Base-by-base conservation (phyloP, 2,329 filamentous ascomycete genomes). In the Fusarium sp. region DNA sequence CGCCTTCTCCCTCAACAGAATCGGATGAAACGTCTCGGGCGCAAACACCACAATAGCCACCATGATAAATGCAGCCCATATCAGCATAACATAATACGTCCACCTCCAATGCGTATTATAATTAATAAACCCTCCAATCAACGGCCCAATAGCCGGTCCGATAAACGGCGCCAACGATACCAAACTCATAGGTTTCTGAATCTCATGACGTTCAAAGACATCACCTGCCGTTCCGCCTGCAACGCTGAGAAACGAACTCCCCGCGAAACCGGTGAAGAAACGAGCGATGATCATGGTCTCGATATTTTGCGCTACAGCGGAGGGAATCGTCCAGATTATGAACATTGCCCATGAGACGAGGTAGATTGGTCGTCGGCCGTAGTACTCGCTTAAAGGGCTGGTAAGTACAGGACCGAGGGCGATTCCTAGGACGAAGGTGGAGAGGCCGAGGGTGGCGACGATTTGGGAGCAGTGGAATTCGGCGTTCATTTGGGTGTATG, bases 361-460 rank as follows among this genome's bases (percentile, higher is more conserved):
- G 77, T 95, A 96, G 67, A 96, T 92, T 10, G 90, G 91, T 50
- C 93, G 84, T 17, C 94, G 88, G 22, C 94, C 94, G 78, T 93
- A 95, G 31, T 74, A 95, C 80, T 92, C 90, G 62, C 88, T 90
- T 49, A 92, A 77, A 0, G 90, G 90, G 22, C 86, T 87, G 65
- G 89, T 79, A 38, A 91, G 82, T 41, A 90, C 83, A 1, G 89
- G 90, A 0, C 89, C 89, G 53, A 89, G 75, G 4, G 82, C 83
- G 59, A 87, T 87, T 8, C 94, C 94, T 55, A 75, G 20, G 14
- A 76, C 74, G 3, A 76, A 76, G 0, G 65, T 68, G 13, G 74
- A 76, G 3, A 76, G 67, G 1, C 74, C 74, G 1, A 70, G 55
- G 0, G 72, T 71, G 1, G 64, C 58, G 18, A 66, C 41, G 7